These are phyloP conservation scores for Eucalyptus brandiana DNA, from an alignment of 345 rosid species.

Conservation along the genomic window DNA sequence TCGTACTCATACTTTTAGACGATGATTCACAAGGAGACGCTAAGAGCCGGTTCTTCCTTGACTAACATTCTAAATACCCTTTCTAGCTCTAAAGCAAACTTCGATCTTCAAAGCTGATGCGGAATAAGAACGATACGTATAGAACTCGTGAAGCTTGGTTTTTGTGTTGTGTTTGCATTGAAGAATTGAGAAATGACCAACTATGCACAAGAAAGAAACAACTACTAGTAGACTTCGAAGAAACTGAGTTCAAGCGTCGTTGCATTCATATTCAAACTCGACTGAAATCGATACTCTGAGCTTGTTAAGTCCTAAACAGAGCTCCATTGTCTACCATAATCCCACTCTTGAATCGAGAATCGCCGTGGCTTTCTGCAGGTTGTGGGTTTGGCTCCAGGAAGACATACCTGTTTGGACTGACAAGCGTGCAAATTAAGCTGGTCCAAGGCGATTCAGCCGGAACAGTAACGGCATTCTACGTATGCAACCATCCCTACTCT, in stretches of 20 bases:
- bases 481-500: neutral
- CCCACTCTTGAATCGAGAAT: neutral
- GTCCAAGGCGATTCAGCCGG: conserved; percentile 9
- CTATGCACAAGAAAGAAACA: neutral
- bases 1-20: neutral
- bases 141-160: neutral
- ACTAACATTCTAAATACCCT: neutral
- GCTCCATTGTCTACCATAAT: neutral
- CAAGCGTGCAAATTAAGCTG: neutral
- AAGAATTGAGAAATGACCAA: neutral
- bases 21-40: neutral
- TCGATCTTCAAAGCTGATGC: neutral
- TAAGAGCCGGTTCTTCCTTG: neutral
- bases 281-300: neutral
- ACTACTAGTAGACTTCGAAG: neutral
- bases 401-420: neutral
- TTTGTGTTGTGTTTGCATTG: neutral
- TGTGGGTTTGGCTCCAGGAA: conserved; percentile 8
- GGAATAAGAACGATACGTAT: neutral
- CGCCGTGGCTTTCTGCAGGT: neutral
- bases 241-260: neutral
- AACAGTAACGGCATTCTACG: conserved; percentile 8
- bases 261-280: neutral
- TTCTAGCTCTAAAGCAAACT: neutral
- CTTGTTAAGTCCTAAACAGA: neutral